Base-by-base conservation (phyloP, 2,329 filamentous ascomycete species). In the Colletotrichum viniferum region DNA sequence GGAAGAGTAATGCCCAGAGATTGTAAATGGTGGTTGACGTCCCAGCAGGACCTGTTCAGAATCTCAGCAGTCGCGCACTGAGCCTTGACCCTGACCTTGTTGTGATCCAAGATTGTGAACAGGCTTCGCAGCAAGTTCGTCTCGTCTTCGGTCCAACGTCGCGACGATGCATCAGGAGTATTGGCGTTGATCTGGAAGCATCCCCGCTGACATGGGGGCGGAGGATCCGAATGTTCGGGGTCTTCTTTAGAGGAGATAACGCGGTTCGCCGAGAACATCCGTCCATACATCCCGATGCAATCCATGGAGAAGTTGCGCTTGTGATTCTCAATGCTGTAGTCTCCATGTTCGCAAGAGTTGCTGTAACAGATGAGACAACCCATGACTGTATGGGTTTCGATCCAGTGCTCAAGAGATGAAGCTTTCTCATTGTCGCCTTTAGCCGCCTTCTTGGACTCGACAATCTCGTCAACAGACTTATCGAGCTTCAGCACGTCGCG, bases 281-380 rank as follows among this genome's bases (percentile, higher is more conserved):
- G 74, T 24, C 74, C 74, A 16, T 76, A 76, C 74, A 76, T 77
- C 26, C 77, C 77, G 26, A 77, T 78, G 58, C 69, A 73, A 48
- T 88, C 87, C n/a, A 91, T 83, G 4, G 89, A 90, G 78, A 91
- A 89, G 4, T 86, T 88, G 38, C 88, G 86, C 78, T 90, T 89
- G 74, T 90, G 80, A 61, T 87, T 87, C 62, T 88, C 87, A 8
- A 83, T 81, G 70, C 90, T 88, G 67, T 91, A 91, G 69, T 91
- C 90, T 61, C 90, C 90, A 77, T 92, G 90, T 78, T 92, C 90
- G 74, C 90, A 92, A 14, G 90, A 91, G 80, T 92, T 88, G 66
- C 89, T 89, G 78, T 87, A 90, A 81, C 90, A 92, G 67, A 91
- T 88, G n/a, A 91, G 82, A 78, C 90, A 92, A 14, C 88, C 89